These are phyloP conservation scores for Septoria petroselini DNA, from an alignment of 2,329 filamentous ascomycete species.

Conservation along the genomic window DNA sequence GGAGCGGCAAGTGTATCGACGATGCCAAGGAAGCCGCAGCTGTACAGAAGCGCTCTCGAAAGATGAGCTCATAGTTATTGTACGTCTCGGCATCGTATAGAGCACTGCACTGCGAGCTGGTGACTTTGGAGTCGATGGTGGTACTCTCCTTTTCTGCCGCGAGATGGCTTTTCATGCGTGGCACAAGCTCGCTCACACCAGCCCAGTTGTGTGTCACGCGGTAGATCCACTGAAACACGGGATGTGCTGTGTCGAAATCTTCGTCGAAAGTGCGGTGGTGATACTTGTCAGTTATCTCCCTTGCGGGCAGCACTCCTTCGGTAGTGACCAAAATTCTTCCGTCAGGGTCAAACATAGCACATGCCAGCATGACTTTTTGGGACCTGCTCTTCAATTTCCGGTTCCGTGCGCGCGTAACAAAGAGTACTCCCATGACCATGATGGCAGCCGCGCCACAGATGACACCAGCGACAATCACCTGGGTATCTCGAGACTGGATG, in stretches of 20 bases:
- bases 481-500: constrained; percentile 57
- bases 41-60: constrained; percentile 79
- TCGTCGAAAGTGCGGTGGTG: constrained; percentile 64
- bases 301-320: constrained; percentile 65
- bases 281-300: constrained; percentile 77
- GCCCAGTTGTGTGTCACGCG: constrained; percentile 75
- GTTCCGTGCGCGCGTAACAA: constrained; percentile 40
- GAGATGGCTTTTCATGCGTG: constrained; percentile 71
- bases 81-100: constrained; percentile 56
- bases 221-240: constrained; percentile 85
- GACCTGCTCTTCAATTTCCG: constrained; percentile 45
- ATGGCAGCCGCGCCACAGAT: constrained; percentile 48
- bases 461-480: constrained; percentile 69
- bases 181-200: constrained; percentile 64
- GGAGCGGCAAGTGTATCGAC: constrained; percentile 48
- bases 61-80: constrained; percentile 69
- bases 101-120: constrained; percentile 34
- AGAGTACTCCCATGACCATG: constrained; percentile 39
- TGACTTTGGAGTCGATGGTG: constrained; percentile 32
- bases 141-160: constrained; percentile 41
- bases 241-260: constrained; percentile 70
- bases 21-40: constrained; percentile 72
- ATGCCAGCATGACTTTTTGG: constrained; percentile 54
- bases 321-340: constrained; percentile 67
- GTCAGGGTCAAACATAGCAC: constrained; percentile 64